phyloP scores from a whole-genome alignment of 1,139 yeast genomes.

The Geotrichum citri-aurantii region DNA sequence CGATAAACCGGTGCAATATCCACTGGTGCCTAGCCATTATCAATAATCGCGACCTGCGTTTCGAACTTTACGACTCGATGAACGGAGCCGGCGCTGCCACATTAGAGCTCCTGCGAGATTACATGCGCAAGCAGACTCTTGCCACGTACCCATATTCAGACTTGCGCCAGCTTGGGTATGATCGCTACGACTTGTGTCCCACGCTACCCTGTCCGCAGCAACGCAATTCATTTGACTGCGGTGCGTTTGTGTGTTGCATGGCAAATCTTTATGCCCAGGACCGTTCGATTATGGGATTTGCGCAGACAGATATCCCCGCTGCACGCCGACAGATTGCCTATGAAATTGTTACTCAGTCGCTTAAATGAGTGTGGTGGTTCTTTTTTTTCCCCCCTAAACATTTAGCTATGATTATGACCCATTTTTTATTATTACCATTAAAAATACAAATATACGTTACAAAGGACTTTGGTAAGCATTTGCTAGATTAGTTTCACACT shows the following conservation, averaged over 20 bases:
- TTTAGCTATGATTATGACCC: background rate
- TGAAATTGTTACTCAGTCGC: slow-evolving; percentile 30
- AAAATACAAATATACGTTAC: background rate
- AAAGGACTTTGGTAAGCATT: too few species aligned
- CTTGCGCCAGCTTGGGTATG: slow-evolving; percentile 30
- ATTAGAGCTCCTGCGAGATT: slow-evolving; percentile 49
- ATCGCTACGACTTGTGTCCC: slow-evolving; percentile 22
- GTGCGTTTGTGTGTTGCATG: slow-evolving; percentile 82
- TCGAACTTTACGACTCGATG: slow-evolving; percentile 75
- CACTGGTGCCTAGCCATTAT: slow-evolving; percentile 92
- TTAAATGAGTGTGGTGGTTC: background rate
- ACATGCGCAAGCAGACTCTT: slow-evolving; percentile 33
- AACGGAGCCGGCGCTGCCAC: slow-evolving; percentile 50
- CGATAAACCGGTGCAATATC: slow-evolving; percentile 71
- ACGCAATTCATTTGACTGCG: slow-evolving; percentile 87
- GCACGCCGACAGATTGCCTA: slow-evolving; percentile 69
- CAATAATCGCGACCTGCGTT: slow-evolving; percentile 52
- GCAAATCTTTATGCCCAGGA: slow-evolving; percentile 52
- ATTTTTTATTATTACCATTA: background rate
- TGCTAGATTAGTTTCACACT: background rate
- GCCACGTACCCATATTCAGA: slow-evolving; percentile 35
- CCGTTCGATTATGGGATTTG: slow-evolving; percentile 44
- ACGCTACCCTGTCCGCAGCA: slow-evolving; percentile 66
- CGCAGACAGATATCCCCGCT: slow-evolving; percentile 63
- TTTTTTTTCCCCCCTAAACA: background rate